These are phyloP conservation scores for Gynochthodes officinalis DNA, from an alignment of 257 asterid genomes.

Conservation along the genomic window DNA sequence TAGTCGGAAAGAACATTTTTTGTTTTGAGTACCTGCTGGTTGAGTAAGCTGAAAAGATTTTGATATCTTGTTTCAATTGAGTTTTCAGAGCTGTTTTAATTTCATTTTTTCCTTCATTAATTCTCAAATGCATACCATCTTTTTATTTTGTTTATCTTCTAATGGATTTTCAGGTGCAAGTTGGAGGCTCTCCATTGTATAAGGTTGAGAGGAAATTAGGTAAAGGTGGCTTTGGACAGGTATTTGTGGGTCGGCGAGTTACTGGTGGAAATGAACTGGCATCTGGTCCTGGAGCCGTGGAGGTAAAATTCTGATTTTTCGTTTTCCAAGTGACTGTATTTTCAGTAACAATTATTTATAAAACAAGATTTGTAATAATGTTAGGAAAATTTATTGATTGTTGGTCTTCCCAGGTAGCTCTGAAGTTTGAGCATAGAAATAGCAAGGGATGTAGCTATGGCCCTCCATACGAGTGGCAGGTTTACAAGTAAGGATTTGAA, in stretches of 20 bases:
- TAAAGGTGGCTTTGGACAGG: slow-evolving; percentile 53
- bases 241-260: slow-evolving; percentile 43
- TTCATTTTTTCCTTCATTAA: background rate
- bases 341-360: background rate
- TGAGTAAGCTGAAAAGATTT: background rate
- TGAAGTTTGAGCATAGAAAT: slow-evolving; percentile 48
- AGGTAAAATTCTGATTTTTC: slow-evolving; percentile 20
- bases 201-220: slow-evolving; percentile 47
- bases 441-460: slow-evolving; percentile 53
- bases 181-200: slow-evolving; percentile 42
- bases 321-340: background rate
- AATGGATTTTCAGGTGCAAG: slow-evolving; percentile 39
- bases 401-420: slow-evolving; percentile 32
- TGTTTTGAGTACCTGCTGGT: background rate
- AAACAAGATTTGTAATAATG: background rate
- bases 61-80: background rate
- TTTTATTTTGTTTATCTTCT: background rate
- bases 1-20: background rate
- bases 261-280: slow-evolving; percentile 29
- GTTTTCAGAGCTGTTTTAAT: background rate
- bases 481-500: slow-evolving; percentile 38
- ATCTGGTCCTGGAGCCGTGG: slow-evolving; percentile 33
- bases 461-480: slow-evolving; percentile 50
- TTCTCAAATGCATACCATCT: background rate
- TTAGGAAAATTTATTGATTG: background rate